A percentile compares a stretch with the other conserved stretches of the same genome.
Conservation (phyloP, 805 yeast species). For the Tetrapisispora iriomotensis region DNA sequence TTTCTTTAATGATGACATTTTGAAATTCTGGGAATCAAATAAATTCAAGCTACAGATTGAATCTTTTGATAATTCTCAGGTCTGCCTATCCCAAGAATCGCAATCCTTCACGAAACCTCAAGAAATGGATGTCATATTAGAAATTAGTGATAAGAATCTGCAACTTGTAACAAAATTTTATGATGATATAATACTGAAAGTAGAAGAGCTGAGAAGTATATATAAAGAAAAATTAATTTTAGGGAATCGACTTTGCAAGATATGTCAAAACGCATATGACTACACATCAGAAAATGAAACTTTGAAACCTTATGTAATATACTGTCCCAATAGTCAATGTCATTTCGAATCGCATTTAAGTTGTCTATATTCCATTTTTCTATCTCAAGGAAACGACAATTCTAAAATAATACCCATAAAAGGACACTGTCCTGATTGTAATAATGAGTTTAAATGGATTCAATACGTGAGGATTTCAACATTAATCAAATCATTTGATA, state of each 20-base stretch:
- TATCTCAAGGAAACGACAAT: slow-evolving; percentile 11
- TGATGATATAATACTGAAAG: slow-evolving; percentile 7
- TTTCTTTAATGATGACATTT: slow-evolving; percentile 32
- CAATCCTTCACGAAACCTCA: background rate
- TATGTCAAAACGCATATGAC: slow-evolving; percentile 29
- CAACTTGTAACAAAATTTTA: slow-evolving; percentile 23
- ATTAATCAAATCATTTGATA: slow-evolving; percentile 1
- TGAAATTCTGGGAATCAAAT: slow-evolving; percentile 17
- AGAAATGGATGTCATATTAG: slow-evolving; percentile 5
- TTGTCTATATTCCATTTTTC: slow-evolving; percentile 30
- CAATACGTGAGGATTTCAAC: background rate
- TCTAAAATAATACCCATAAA: slow-evolving; percentile 20
- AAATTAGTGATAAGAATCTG: slow-evolving; percentile 14
- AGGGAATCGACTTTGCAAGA: slow-evolving; percentile 24
- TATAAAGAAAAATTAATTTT: slow-evolving; percentile 15
- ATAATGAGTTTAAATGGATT: background rate
- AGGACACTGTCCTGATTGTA: slow-evolving; percentile 27
- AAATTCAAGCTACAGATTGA: slow-evolving; percentile 10
- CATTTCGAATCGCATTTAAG: slow-evolving; percentile 29
- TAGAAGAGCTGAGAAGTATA: slow-evolving; percentile 7
- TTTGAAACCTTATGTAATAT: slow-evolving; percentile 28
- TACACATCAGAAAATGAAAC: slow-evolving; percentile 25
- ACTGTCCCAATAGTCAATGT: slow-evolving; percentile 31
- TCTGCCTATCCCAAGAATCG: slow-evolving; percentile 1
- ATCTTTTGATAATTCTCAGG: background rate